Conservation (phyloP, 2,329 filamentous ascomycete genomes). For the Dactylonectria estremocensis region DNA sequence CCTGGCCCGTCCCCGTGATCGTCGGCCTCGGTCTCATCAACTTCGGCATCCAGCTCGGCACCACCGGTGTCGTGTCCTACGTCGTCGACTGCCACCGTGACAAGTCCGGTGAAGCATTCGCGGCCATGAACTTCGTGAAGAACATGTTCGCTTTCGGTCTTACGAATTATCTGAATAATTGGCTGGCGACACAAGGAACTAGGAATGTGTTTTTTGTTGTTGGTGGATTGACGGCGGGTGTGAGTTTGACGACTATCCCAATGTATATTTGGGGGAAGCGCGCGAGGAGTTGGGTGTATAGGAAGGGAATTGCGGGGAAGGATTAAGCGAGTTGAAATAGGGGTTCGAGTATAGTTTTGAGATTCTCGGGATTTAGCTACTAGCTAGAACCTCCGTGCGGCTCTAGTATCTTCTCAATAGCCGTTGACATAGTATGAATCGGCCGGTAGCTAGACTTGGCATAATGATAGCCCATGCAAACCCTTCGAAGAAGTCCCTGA, state of each 20-base stretch:
- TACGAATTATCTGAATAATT: neutral
- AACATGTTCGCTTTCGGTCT: constrained; percentile 1
- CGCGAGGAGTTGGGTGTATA: too few relatives aligned
- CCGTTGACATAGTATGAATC: too few relatives aligned
- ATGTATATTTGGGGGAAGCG: neutral
- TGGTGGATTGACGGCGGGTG: neutral
- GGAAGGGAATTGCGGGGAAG: too few relatives aligned
- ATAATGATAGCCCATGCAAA: too few relatives aligned
- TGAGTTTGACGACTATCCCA: neutral
- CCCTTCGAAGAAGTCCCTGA: too few relatives aligned
- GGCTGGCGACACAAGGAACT: neutral
- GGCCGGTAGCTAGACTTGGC: too few relatives aligned
- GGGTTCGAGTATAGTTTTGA: too few relatives aligned
- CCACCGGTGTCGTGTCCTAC: neutral
- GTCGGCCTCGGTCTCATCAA: neutral
- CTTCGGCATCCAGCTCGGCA: neutral
- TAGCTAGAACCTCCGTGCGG: too few relatives aligned
- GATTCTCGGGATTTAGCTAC: too few relatives aligned
- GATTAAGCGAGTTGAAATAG: too few relatives aligned
- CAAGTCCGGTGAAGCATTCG: neutral
- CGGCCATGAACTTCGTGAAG: constrained; percentile 2
- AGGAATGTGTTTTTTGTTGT: neutral
- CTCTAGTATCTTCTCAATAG: too few relatives aligned
- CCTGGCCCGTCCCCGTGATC: neutral
- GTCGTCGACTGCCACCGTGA: constrained; percentile 1